Evolutionary conservation across 208 protist genomes (phyloP).

Genomic region (Trypanosoma platydactyli): DNA sequence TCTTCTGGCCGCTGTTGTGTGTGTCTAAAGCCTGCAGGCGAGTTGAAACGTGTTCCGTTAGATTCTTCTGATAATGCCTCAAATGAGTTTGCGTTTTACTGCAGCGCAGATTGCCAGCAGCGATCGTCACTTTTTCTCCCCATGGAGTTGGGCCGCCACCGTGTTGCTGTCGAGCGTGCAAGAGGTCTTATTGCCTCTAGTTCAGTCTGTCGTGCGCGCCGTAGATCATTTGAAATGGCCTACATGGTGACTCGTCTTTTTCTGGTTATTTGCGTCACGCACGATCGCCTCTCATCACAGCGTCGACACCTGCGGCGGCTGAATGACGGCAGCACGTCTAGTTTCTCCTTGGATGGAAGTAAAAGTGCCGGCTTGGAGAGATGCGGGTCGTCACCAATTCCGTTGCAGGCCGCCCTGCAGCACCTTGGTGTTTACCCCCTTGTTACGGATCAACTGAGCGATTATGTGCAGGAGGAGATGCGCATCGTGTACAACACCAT

Average conservation of each 20-base stretch:
- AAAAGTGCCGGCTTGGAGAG: conserved; percentile 11
- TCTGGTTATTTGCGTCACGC: conserved; percentile 61
- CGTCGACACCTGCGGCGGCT: background rate
- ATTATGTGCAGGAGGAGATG: conserved; percentile 12
- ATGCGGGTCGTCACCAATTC: background rate
- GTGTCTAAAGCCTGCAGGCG: conserved; percentile 34
- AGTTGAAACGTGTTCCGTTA: conserved; percentile 21
- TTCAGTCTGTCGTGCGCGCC: conserved; percentile 33
- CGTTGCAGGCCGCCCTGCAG: conserved; percentile 24
- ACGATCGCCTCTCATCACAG: conserved; percentile 39
- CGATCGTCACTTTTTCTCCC: conserved; percentile 37
- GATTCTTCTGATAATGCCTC: conserved; percentile 1
- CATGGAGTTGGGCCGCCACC: conserved; percentile 43
- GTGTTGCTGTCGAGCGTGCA: conserved; percentile 35
- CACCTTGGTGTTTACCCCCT: conserved; percentile 39
- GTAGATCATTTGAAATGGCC: conserved; percentile 56
- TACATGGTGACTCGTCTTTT: conserved; percentile 72
- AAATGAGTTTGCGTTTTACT: conserved; percentile 16
- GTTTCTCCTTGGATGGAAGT: conserved; percentile 5
- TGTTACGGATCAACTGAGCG: conserved; percentile 25
- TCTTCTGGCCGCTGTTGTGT: conserved; percentile 43
- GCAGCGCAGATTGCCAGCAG: conserved; percentile 39
- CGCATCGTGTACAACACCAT: conserved; percentile 50
- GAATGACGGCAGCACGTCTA: conserved; percentile 9
- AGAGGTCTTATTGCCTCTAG: conserved; percentile 44